Evolutionary conservation across 1,139 yeast genomes (phyloP).

Genomic region (Williopsis jadinii): DNA sequence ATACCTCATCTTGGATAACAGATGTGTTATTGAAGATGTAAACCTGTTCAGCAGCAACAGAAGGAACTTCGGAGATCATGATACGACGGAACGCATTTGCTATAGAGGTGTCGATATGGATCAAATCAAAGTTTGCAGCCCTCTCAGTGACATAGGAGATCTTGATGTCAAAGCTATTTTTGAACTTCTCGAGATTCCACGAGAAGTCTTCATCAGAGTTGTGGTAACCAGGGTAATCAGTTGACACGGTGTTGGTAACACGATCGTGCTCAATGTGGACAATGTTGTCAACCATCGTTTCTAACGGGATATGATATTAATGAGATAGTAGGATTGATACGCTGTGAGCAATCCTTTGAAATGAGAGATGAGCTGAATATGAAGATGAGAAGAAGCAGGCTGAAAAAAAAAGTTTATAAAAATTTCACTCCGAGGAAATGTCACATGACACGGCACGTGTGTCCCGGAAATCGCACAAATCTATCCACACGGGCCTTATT

Average conservation of each 20-base stretch:
- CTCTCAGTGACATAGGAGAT: constrained; percentile 60
- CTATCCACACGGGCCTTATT: no score
- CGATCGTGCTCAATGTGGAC: constrained; percentile 89
- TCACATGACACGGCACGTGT: no score
- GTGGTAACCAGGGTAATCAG: constrained; percentile 84
- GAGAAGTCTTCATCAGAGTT: constrained; percentile 52
- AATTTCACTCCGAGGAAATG: background rate
- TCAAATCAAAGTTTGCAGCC: constrained; percentile 79
- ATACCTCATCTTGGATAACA: constrained; percentile 93
- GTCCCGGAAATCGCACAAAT: no score
- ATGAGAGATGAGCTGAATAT: background rate
- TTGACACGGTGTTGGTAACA: constrained; percentile 79
- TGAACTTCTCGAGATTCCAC: constrained; percentile 84
- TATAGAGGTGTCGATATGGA: constrained; percentile 82
- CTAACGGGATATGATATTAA: background rate
- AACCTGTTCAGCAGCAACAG: constrained; percentile 90
- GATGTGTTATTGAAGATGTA: constrained; percentile 91
- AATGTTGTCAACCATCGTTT: constrained; percentile 37
- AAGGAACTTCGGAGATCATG: constrained; percentile 94
- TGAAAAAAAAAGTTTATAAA: background rate
- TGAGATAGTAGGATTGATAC: background rate
- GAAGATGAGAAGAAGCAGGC: no score
- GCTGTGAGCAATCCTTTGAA: background rate
- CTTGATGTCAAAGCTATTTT: constrained; percentile 59
- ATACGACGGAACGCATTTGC: constrained; percentile 97